Percentiles rank a stretch among this genome's conserved stretches.
Evolutionary conservation across 352 stramenopile species (phyloP).

Genomic region (Peronospora farinosa): DNA sequence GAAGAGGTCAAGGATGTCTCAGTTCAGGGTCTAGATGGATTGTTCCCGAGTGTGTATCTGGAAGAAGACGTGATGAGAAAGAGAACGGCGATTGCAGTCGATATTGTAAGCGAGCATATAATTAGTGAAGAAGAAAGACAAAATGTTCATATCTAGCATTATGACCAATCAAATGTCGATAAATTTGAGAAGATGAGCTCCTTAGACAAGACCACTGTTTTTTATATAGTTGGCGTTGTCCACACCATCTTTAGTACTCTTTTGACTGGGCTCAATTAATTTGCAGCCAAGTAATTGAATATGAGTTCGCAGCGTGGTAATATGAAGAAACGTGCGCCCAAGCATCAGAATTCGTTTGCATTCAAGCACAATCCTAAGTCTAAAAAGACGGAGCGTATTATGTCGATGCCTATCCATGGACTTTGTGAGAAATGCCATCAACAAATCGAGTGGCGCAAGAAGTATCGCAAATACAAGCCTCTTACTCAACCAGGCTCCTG

Average conservation of each 20-base stretch:
- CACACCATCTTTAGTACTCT: constrained; percentile 2
- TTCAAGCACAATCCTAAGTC: constrained; percentile 98
- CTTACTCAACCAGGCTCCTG: constrained; percentile 90
- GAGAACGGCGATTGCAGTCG: too few species aligned
- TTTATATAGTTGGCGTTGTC: too few species aligned
- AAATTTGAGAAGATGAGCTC: too few species aligned
- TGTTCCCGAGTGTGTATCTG: background rate
- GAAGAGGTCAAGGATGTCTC: constrained; percentile 3
- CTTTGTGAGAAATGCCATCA: constrained; percentile 91
- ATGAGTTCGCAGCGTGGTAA: constrained; percentile 87
- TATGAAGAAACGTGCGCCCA: constrained; percentile 83
- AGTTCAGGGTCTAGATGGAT: too few species aligned
- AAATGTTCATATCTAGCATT: too few species aligned
- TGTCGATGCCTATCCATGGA: constrained; percentile 87
- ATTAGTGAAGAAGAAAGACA: too few species aligned
- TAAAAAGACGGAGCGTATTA: constrained; percentile 94
- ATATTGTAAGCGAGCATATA: too few species aligned
- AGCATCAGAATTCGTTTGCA: constrained; percentile 97
- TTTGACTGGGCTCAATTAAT: constrained; percentile 17
- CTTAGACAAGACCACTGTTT: too few species aligned
- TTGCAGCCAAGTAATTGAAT: constrained; percentile 12
- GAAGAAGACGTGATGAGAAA: too few species aligned
- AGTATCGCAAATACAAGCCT: constrained; percentile 98
- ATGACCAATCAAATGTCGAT: too few species aligned
- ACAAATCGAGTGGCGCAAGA: constrained; percentile 98